Base-by-base conservation (phyloP, 176 grass and related monocot genomes). In the Ensete glaucum region DNA sequence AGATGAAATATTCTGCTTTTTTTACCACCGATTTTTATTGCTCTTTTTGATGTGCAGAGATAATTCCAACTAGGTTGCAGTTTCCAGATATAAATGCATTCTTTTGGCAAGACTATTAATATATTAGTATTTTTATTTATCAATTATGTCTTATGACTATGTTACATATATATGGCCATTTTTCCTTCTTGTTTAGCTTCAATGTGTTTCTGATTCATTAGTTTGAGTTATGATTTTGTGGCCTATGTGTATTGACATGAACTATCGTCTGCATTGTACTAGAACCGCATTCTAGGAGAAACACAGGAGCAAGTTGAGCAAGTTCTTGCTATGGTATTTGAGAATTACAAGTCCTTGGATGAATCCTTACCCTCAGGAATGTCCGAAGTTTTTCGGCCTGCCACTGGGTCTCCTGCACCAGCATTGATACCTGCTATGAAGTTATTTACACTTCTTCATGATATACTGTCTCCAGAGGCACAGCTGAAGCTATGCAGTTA, bases 271-370 rank as follows among this genome's bases (percentile, higher is more conserved):
- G 74, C 59, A 54, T 50, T 78, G 86, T 60, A 73, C 74, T 79
- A 99, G 95, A 99, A 99, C 67, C 90, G 95, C 24, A 94, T 99
- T 77, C 82, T 99, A 16, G 88, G 86, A 68, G 91, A 99, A 89
- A 88, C 91, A 24, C 85, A 93, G 81, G 95, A 99, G 73, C 90
- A 99, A 82, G 85, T 87, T 50, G 95, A 91, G 56, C 95, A 91
- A 76, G 89, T 89, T 81, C 74, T 99, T 67, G 86, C 90, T 8
- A 84, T 91, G 78, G 81, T 86, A 70, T 94, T 94, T 74, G 90
- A 99, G 78, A 99, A 99, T 76, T 99, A 99, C 91, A 99, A 99
- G 67, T 94, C 91, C 1, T 69, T 99, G 5, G 81, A 99, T 87
- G 95, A 99, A 12, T 91, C 88, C 57, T 11, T 87, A 74, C 77